Conservation (phyloP, 768 basidiomycete genomes). For the Cystofilobasidium macerans region DNA sequence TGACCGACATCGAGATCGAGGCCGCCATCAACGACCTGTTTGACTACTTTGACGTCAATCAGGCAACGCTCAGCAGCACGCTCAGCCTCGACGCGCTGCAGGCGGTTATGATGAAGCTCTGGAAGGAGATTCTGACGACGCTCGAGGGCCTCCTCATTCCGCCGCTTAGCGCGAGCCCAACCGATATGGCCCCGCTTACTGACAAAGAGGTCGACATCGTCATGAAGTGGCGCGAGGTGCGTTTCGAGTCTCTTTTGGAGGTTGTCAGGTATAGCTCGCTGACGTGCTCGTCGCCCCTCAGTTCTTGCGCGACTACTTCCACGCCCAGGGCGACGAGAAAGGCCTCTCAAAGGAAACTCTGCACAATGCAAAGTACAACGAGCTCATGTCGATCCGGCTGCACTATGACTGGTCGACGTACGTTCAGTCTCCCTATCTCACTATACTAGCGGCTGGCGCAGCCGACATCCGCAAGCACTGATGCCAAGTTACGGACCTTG, state of each 20-base stretch:
- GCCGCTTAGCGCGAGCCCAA: constrained; percentile 68
- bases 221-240: constrained; percentile 90
- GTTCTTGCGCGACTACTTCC: constrained; percentile 92
- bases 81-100: constrained; percentile 62
- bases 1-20: constrained; percentile 90
- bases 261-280: neutral
- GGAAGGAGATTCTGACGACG: constrained; percentile 86
- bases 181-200: constrained; percentile 79
- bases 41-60: constrained; percentile 90
- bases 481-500: too few relatives aligned
- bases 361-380: constrained; percentile 90
- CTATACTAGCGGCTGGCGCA: too few relatives aligned
- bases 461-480: too few relatives aligned
- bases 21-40: constrained; percentile 80
- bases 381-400: constrained; percentile 73
- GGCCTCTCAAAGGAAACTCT: constrained; percentile 73
- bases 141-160: constrained; percentile 85
- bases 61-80: constrained; percentile 79
- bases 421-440: too few relatives aligned
- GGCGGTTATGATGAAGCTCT: constrained; percentile 81
- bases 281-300: constrained; percentile 33
- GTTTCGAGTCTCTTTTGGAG: constrained; percentile 10
- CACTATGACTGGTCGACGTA: constrained; percentile 96
- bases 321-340: constrained; percentile 75
- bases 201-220: constrained; percentile 98